A percentile compares a stretch with the other conserved stretches of the same genome.
phyloP scores from a whole-genome alignment of 2,329 filamentous ascomycete species.

The Exophiala bonariae region DNA sequence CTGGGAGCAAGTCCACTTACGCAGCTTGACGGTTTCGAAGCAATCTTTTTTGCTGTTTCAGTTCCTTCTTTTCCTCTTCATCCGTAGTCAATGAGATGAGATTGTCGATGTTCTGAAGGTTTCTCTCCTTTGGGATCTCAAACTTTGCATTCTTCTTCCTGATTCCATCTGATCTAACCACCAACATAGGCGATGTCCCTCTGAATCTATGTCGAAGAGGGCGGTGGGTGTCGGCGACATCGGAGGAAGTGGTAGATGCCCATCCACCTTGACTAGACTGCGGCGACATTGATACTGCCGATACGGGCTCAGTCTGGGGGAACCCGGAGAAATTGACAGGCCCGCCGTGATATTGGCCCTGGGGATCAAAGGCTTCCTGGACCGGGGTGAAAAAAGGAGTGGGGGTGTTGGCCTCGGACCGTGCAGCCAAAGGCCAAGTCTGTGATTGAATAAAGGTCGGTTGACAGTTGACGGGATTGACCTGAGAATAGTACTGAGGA shows the following conservation, averaged over 20 bases:
- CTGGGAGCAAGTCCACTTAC: constrained; percentile 58
- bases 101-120: constrained; percentile 90
- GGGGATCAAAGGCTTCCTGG: constrained; percentile 51
- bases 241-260: constrained; percentile 47
- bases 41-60: constrained; percentile 96
- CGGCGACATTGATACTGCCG: constrained; percentile 59
- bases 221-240: constrained; percentile 41
- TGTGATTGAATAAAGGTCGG: constrained; percentile 47
- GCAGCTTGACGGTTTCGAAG: constrained; percentile 94
- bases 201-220: constrained; percentile 42
- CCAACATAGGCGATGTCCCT: constrained; percentile 67
- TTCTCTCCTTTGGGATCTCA: constrained; percentile 92
- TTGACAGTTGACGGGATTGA: constrained; percentile 49
- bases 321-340: constrained; percentile 42
- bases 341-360: constrained; percentile 36
- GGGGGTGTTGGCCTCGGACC: constrained; percentile 72
- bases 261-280: constrained; percentile 60
- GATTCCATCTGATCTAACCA: constrained; percentile 75
- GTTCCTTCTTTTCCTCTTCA: constrained; percentile 92
- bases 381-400: constrained; percentile 70
- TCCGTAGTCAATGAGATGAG: constrained; percentile 80
- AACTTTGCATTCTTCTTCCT: constrained; percentile 99
- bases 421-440: constrained; percentile 64
- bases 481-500: constrained; percentile 65
- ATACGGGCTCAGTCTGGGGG: constrained; percentile 51